A percentile compares a stretch with the other conserved stretches of the same genome.
These are phyloP conservation scores for Ormosia semicastrata DNA, from an alignment of 306 rosid species.

Conservation along the genomic window DNA sequence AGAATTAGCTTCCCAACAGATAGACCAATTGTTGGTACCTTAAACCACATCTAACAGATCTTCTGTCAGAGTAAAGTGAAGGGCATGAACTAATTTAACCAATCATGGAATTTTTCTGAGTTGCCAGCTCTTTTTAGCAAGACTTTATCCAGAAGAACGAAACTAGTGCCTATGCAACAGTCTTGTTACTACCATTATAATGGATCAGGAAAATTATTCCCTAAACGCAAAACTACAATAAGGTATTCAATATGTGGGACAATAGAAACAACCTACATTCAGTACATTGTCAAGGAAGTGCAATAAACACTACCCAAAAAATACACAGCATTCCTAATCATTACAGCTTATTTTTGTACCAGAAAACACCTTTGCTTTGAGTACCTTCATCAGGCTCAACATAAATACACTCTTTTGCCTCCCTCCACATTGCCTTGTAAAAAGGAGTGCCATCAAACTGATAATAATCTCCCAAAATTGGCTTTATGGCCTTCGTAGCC, in stretches of 20 bases:
- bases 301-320: neutral
- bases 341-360: slow-evolving; percentile 61
- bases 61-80: too few species aligned
- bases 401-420: slow-evolving; percentile 71
- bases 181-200: neutral
- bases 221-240: neutral
- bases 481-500: slow-evolving; percentile 73
- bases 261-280: neutral
- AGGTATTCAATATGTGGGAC: neutral
- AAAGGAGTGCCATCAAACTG: slow-evolving; percentile 67
- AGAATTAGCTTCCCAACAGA: too few species aligned
- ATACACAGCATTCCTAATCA: neutral
- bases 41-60: neutral
- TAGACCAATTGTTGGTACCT: neutral
- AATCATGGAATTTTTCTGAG: neutral
- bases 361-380: slow-evolving; percentile 55
- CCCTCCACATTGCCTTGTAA: slow-evolving; percentile 71
- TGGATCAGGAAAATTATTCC: neutral
- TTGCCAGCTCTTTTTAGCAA: neutral
- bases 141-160: neutral
- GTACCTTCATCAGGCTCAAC: slow-evolving; percentile 62
- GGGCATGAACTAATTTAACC: neutral
- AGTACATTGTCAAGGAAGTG: neutral
- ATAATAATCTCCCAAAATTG: slow-evolving; percentile 71
- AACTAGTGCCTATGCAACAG: neutral